Evolutionary conservation across 305 asterid species (phyloP), one percentile per base, ranked within the genome.

Genomic region (Fraxinus platypoda): DNA sequence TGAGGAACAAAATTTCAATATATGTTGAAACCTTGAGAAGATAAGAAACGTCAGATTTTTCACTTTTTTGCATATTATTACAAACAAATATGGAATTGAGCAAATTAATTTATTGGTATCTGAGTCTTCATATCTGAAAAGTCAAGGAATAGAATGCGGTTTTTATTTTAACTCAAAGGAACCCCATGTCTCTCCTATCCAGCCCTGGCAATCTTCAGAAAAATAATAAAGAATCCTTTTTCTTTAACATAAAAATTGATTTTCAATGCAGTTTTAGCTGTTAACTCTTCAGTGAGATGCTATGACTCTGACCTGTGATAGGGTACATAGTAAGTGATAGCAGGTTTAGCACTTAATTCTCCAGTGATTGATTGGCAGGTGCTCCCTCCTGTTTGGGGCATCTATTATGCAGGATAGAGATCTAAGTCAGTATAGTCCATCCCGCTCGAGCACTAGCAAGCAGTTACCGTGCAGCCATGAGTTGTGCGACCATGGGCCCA

Each of bases 341-440:
- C 87, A 77, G 88, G 86, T 90, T 90, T 93, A 90, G 93, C 93
- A 80, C 90, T 91, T 91, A 87, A 90, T 90, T 87, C 87, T 90
- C 82, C 81, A 89, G 83, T 87, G 92, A 93, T 89, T 93, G 97
- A 93, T 91, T 91, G 91, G 90, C 95, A 91, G 95, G 93, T 89
- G 94, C 94, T 90, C 94, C 94, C 87, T 90, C 86, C 84, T 89
- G 84, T 88, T 85, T 87, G 94, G 94, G 91, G 93, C 94, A 91
- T 91, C 90, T 91, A 87, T 89, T 90, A 59, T 92, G 94, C 97
- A 95, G 98, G 98, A 88, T 90, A 92, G 89, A 88, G 94, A 92
- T 76, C 87, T 95, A 21, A 90, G 83, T 21, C 92, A 95, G 86
- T 95, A 95, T 84, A 89, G 83, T 78, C 97, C 97, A 12, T 86